Conservation (phyloP, 2,329 filamentous ascomycete species). For the Talaromyces sp. region DNA sequence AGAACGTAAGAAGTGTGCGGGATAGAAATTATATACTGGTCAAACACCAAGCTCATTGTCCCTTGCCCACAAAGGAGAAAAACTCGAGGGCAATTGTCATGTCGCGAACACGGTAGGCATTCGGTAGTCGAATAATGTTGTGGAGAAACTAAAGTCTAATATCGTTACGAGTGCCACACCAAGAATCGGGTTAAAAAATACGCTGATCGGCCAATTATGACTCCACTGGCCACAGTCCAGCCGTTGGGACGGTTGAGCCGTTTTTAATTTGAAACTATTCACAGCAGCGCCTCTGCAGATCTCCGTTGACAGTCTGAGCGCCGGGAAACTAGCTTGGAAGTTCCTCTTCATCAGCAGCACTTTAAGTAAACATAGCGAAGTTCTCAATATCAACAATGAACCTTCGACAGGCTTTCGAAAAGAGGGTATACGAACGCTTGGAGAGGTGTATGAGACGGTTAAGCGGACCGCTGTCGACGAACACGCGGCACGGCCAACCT, state of each 20-base stretch:
- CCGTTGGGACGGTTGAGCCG: slow-evolving; percentile 1
- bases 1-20: not conserved
- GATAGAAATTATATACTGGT: not conserved
- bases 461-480: not conserved
- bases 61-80: not conserved
- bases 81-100: not conserved
- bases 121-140: not conserved
- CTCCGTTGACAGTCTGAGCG: not conserved
- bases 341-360: not conserved
- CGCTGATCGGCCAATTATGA: not conserved
- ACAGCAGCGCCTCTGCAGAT: not conserved
- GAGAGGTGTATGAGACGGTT: not conserved
- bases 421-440: not conserved
- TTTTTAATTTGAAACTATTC: slow-evolving; percentile 5
- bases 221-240: not conserved
- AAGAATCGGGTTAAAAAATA: not conserved
- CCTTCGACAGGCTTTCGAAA: not conserved
- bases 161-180: not conserved
- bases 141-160: not conserved
- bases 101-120: not conserved
- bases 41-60: not conserved
- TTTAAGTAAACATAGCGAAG: not conserved
- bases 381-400: not conserved
- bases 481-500: not conserved
- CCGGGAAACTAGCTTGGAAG: not conserved